Percentiles rank a stretch among this genome's conserved stretches.
phyloP scores from a whole-genome alignment of 1,284 basidiomycete genomes.

The Fomitopsis schrenkii region DNA sequence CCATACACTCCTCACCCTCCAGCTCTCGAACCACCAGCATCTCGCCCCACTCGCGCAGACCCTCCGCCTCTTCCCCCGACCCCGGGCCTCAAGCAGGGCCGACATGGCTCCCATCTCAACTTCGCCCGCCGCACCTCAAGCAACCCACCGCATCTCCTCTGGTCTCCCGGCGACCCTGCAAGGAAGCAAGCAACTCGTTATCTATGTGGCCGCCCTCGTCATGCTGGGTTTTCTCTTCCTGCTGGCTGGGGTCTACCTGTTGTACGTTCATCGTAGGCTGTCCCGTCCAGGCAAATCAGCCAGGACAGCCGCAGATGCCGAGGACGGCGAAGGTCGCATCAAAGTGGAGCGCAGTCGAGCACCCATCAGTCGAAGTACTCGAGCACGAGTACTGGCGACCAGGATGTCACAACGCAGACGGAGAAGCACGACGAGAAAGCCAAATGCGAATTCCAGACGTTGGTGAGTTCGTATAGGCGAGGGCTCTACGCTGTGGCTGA shows the following conservation, averaged over 20 bases:
- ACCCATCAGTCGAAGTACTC: too few relatives aligned
- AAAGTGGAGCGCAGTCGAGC: neutral
- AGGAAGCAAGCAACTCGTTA: neutral
- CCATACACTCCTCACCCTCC: neutral
- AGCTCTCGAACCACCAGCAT: neutral
- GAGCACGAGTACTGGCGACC: too few relatives aligned
- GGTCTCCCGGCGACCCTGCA: neutral
- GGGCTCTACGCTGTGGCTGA: too few relatives aligned
- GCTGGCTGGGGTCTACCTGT: neutral
- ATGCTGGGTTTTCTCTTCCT: neutral
- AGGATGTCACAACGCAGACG: too few relatives aligned
- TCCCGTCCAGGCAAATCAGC: neutral
- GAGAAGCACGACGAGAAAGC: too few relatives aligned
- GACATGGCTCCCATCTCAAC: neutral
- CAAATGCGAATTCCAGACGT: too few relatives aligned
- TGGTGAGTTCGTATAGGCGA: too few relatives aligned
- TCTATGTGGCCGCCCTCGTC: neutral
- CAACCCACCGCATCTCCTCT: neutral
- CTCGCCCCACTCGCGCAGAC: neutral
- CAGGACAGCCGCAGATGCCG: neutral
- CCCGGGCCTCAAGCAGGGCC: neutral
- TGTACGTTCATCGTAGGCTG: neutral
- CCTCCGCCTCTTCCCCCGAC: neutral
- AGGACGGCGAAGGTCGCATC: neutral
- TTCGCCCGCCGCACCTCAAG: neutral